Percentiles rank a stretch among this genome's conserved stretches.
These are phyloP conservation scores for Leccinum fibrillosum DNA, from an alignment of 768 basidiomycete species.

Conservation along the genomic window DNA sequence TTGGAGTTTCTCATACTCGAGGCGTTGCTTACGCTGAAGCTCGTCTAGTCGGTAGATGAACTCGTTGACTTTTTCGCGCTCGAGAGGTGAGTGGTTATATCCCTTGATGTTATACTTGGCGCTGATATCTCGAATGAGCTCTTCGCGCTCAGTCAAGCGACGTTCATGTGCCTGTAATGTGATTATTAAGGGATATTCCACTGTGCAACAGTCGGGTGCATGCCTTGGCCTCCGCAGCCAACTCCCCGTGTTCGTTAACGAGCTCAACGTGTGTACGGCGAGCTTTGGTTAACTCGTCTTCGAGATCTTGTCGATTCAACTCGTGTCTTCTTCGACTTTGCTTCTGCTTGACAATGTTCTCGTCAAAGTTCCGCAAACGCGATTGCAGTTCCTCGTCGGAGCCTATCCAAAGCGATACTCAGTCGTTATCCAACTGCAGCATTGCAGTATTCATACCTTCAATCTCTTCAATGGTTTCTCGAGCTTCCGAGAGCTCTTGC, in stretches of 20 bases:
- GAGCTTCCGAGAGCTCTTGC: conserved; percentile 58
- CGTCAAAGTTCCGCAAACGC: conserved; percentile 57
- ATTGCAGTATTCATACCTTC: conserved; percentile 39
- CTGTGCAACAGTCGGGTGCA: not conserved
- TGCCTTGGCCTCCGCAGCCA: conserved; percentile 75
- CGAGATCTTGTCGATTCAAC: conserved; percentile 54
- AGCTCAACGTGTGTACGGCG: conserved; percentile 55
- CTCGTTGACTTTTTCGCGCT: conserved; percentile 66
- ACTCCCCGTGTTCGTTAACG: conserved; percentile 59
- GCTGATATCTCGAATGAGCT: conserved; percentile 66
- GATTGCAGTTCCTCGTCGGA: conserved; percentile 67
- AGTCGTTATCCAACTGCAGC: not conserved
- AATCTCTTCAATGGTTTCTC: conserved; percentile 63
- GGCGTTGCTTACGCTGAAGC: conserved; percentile 57
- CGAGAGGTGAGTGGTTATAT: conserved; percentile 66
- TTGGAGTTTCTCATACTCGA: conserved; percentile 66
- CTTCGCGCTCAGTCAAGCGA: conserved; percentile 68
- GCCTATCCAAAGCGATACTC: conserved; percentile 38
- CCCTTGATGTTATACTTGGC: conserved; percentile 70
- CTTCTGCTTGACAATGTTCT: conserved; percentile 50
- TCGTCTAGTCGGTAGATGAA: conserved; percentile 68
- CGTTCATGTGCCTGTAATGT: conserved; percentile 63
- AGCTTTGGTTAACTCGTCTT: conserved; percentile 52
- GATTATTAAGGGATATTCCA: not conserved
- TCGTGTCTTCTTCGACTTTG: conserved; percentile 47